Conservation (phyloP, 495 filamentous ascomycete species). For the Penicillium longicatenatum region DNA sequence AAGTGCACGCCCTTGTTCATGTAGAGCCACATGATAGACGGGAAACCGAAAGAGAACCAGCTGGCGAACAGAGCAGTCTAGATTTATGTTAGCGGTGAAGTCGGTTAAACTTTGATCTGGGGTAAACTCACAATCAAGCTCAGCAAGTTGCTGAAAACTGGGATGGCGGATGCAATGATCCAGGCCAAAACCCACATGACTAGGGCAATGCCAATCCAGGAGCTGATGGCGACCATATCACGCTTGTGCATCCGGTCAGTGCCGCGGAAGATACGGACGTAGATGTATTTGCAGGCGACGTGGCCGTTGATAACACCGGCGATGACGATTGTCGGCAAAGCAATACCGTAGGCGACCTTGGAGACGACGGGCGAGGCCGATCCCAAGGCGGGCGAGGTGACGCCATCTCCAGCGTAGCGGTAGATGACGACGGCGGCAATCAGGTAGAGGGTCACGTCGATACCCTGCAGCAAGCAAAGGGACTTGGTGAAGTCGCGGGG, state of each 20-base stretch:
- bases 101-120: constrained; percentile 11
- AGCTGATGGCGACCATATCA: constrained; percentile 47
- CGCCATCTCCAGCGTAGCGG: constrained; percentile 65
- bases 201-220: constrained; percentile 61
- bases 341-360: constrained; percentile 76
- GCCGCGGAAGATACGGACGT: constrained; percentile 59
- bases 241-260: constrained; percentile 64
- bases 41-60: constrained; percentile 46
- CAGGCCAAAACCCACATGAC: constrained; percentile 65
- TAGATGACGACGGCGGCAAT: constrained; percentile 60
- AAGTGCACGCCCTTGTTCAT: constrained; percentile 36
- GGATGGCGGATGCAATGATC: constrained; percentile 72
- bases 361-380: constrained; percentile 63
- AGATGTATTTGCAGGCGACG: constrained; percentile 64
- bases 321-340: constrained; percentile 67
- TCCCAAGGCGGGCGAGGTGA: constrained; percentile 71
- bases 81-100: background rate
- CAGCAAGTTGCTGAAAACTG: constrained; percentile 69
- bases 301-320: constrained; percentile 72
- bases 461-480: constrained; percentile 61
- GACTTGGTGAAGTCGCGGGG: constrained; percentile 68
- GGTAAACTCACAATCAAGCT: constrained; percentile 44
- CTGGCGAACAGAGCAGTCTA: constrained; percentile 39
- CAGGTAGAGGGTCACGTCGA: constrained; percentile 67
- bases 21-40: constrained; percentile 41